Base-by-base conservation (phyloP, 208 protist species). In the Trypanosoma mega region DNA sequence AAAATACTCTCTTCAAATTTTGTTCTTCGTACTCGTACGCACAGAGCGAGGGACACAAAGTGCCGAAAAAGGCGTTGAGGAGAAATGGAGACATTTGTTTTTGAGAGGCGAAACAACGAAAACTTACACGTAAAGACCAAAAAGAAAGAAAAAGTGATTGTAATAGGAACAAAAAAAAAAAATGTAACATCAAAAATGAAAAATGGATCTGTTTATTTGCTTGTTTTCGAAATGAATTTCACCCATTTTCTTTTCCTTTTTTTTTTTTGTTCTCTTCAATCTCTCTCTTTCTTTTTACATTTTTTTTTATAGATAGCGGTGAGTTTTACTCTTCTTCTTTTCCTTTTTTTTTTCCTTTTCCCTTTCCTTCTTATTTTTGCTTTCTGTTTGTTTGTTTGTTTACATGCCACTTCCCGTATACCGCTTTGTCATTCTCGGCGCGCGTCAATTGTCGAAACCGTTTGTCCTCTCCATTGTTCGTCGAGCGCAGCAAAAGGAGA, bases 371-470 rank as follows among this genome's bases (percentile, higher is more conserved):
- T 63, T 8, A 20, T 37, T 11, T 51, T 26, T 55, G 24, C 18
- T 23, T 23, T 48, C 27, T 48, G 21, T 48, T 48, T 48, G 1
- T 48, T n/a, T 48, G 14, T 48, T 48, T 24, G 18, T 20, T 47
- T 47, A 16, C 8, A 39, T 88, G n/a, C 82, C 80, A 7, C 74
- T 90, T 20, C 85, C 85, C 1, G 78, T 71, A 12, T 67, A 87
- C 34, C 87, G 85, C 61, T 88, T 94, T 30, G 43, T 84, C 52
- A 82, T 92, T 51, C 72, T 94, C 39, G 88, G 72, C 8, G 66
- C 89, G 23, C 80, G 88, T 2, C 88, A 94, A 64, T 41, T 91
- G 36, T 88, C 88, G 45, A 84, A 85, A 27, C 88, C 88, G 26
- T 30, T 90, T 0, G 78, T 80, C 7, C 72, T 63, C 39, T 66